Evolutionary conservation across 2,329 filamentous ascomycete genomes (phyloP).

Genomic region (Xylariaceae sp.): DNA sequence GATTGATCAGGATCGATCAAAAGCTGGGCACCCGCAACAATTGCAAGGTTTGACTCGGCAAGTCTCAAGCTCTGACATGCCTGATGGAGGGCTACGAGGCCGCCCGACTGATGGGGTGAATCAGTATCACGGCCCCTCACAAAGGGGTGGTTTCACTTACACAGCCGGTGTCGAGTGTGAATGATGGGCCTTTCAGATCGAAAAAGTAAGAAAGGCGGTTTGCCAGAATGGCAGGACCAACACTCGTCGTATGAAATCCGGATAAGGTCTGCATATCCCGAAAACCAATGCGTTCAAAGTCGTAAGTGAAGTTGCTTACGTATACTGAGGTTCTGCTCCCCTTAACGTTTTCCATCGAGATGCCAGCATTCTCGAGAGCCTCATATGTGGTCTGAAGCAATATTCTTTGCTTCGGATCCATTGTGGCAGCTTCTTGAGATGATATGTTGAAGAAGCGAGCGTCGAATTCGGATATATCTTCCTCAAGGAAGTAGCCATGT

Average conservation of each 20-base stretch:
- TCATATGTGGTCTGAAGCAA: slow-evolving; percentile 41
- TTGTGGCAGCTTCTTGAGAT: slow-evolving; percentile 33
- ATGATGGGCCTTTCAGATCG: slow-evolving; percentile 10
- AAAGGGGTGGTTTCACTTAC: no score
- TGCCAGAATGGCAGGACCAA: slow-evolving; percentile 22
- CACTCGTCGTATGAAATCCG: slow-evolving; percentile 25
- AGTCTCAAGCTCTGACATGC: slow-evolving; percentile 7
- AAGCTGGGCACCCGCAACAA: slow-evolving; percentile 12
- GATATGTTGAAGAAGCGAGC: slow-evolving; percentile 40
- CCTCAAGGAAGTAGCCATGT: slow-evolving; percentile 22
- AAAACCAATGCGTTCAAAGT: slow-evolving; percentile 18
- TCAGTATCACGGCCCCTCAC: no score
- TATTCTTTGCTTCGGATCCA: slow-evolving; percentile 39
- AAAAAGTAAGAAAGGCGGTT: slow-evolving; percentile 23
- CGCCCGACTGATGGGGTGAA: no score
- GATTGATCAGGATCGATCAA: slow-evolving; percentile 14
- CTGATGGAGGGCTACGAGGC: slow-evolving; percentile 10
- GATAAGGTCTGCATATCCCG: slow-evolving; percentile 19
- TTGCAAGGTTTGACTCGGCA: slow-evolving; percentile 10
- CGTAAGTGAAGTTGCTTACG: slow-evolving; percentile 25
- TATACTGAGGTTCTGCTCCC: slow-evolving; percentile 19
- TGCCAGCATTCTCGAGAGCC: slow-evolving; percentile 29
- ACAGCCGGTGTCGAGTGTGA: slow-evolving; percentile 14
- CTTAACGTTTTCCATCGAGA: slow-evolving; percentile 11
- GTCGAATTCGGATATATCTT: slow-evolving; percentile 33